These are phyloP conservation scores for Acanthamoeba royreba DNA, from an alignment of 208 protist genomes.

Conservation along the genomic window DNA sequence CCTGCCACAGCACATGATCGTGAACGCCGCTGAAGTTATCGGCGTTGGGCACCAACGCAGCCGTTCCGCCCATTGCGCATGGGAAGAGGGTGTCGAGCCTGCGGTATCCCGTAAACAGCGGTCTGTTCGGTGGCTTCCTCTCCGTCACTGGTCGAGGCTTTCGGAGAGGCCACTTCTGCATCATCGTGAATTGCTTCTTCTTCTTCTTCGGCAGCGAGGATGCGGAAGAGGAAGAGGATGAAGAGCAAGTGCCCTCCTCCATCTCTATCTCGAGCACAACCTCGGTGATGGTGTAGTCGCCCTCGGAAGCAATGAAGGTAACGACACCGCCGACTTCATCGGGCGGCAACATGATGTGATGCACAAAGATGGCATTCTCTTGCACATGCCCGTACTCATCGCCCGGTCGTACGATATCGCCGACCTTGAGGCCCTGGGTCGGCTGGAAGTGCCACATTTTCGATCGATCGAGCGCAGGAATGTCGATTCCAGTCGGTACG, in stretches of 20 bases:
- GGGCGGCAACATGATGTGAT: constrained; percentile 71
- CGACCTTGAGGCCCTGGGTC: constrained; percentile 42
- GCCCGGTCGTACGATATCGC: constrained; percentile 66
- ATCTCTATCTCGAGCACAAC: neutral
- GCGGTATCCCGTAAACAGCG: neutral
- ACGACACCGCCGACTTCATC: constrained; percentile 59
- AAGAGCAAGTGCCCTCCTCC: neutral
- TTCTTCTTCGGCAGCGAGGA: constrained; percentile 15
- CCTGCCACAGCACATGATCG: neutral
- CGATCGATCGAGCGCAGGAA: constrained; percentile 91
- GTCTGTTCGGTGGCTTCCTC: neutral
- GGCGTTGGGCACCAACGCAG: neutral
- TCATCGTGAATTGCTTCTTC: constrained; percentile 63
- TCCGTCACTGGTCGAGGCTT: constrained; percentile 48
- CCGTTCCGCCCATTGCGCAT: neutral
- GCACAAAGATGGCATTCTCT: constrained; percentile 68
- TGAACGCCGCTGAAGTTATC: neutral
- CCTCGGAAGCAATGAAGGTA: constrained; percentile 51
- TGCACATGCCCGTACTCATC: constrained; percentile 68
- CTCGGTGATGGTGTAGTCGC: constrained; percentile 62
- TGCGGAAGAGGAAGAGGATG: neutral
- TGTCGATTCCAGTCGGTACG: constrained; percentile 98
- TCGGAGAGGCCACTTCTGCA: constrained; percentile 72
- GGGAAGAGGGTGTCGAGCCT: neutral
- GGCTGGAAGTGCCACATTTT: constrained; percentile 96